Conservation (phyloP, 148 eudicot genomes). For the Gaultheria prostrata region DNA sequence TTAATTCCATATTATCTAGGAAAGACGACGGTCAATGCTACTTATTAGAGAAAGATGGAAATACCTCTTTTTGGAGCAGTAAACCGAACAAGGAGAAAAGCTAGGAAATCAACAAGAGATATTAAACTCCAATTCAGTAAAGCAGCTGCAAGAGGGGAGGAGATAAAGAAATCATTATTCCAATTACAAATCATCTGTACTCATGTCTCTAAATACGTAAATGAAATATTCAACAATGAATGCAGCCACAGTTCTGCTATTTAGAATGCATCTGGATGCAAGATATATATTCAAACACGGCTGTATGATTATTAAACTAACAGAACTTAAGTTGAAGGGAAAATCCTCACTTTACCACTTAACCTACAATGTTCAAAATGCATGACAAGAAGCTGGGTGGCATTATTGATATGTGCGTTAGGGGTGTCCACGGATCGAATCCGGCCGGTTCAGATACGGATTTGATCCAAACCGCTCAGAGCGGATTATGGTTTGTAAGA, state of each 20-base stretch:
- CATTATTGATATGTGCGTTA: not conserved
- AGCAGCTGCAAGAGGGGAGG: slow-evolving; percentile 59
- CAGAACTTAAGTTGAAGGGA: not conserved
- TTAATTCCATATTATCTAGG: not conserved
- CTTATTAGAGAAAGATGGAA: slow-evolving; percentile 1
- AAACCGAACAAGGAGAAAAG: slow-evolving; percentile 63
- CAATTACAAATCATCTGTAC: slow-evolving; percentile 10
- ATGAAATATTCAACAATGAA: not conserved
- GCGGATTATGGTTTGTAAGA: too few species aligned
- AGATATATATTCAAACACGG: not conserved
- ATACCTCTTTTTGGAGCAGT: slow-evolving; percentile 65
- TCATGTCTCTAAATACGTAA: not conserved
- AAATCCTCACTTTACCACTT: not conserved
- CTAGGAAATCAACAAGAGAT: slow-evolving; percentile 67
- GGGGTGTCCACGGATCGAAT: too few species aligned
- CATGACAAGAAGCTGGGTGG: not conserved
- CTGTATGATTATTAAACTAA: not conserved
- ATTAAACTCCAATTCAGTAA: slow-evolving; percentile 85
- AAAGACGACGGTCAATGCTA: not conserved
- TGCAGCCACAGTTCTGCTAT: not conserved
- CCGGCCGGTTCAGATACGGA: too few species aligned
- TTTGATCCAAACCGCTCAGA: too few species aligned
- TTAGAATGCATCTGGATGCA: not conserved
- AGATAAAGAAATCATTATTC: slow-evolving; percentile 13
- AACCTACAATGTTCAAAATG: not conserved